phyloP scores from a whole-genome alignment of 1,284 basidiomycete genomes.

The Tylopilus sp. region DNA sequence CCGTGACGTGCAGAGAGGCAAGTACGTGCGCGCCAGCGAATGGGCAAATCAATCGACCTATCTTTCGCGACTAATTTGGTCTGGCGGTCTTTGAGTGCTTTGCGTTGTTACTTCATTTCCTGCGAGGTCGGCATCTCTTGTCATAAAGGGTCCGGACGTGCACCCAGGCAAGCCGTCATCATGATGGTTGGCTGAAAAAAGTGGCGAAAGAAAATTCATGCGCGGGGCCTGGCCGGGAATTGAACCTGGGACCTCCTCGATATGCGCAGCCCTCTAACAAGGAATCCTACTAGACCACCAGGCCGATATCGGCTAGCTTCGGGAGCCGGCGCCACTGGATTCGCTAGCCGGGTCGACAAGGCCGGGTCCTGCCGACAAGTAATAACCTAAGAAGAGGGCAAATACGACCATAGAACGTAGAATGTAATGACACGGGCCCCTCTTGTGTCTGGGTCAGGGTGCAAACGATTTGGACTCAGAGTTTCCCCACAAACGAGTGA shows the following conservation, averaged over 20 bases:
- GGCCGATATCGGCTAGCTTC: constrained; percentile 33
- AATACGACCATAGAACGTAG: no score
- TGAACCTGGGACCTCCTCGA: constrained; percentile 84
- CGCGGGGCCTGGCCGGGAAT: constrained; percentile 71
- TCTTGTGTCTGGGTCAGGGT: not conserved
- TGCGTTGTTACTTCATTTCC: constrained; percentile 20
- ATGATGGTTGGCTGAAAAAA: not conserved
- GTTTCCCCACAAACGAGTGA: not conserved
- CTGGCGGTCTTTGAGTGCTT: constrained; percentile 2
- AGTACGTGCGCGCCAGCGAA: constrained; percentile 22
- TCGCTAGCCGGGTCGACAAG: not conserved
- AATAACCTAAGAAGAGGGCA: no score
- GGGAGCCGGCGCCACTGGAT: not conserved
- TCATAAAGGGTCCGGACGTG: constrained; percentile 14
- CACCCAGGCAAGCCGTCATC: not conserved
- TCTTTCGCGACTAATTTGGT: constrained; percentile 15
- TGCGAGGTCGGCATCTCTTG: constrained; percentile 8
- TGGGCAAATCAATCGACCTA: constrained; percentile 29
- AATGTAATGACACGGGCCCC: no score
- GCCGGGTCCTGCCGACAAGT: not conserved
- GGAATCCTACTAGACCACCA: constrained; percentile 72
- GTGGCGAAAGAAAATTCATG: constrained; percentile 2
- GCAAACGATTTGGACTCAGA: not conserved
- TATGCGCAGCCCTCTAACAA: constrained; percentile 48
- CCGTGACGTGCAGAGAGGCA: constrained; percentile 39